Base-by-base conservation (phyloP, 768 basidiomycete species). In the Tricholoma furcatifolium region DNA sequence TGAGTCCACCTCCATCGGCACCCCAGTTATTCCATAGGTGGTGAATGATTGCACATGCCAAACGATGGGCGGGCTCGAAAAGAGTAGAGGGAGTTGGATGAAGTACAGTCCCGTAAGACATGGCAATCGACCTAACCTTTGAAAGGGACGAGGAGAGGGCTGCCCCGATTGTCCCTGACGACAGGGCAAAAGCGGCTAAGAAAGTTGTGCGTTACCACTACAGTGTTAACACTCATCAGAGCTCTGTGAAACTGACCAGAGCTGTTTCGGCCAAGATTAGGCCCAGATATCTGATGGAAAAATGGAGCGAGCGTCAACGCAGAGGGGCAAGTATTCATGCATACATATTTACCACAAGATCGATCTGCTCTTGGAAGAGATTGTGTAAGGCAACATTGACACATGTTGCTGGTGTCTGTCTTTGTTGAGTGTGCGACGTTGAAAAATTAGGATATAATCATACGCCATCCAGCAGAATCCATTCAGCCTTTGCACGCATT, bases 91-190 rank as follows among this genome's bases (percentile, higher is more conserved):
- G 85, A 5, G 86, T 85, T 1, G 90, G 88, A 62, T 83, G 78
- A 41, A 78, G 65, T 47, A 95, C 82, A 14, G 79, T 89, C 32
- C 93, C 93, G 65, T 97, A 96, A 0, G 92, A 95, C 34, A 98
- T 63, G 1, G 95, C 94, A 53, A 97, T 88, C 38, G 91, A 82
- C 35, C 91, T 87, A 24, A 74, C 76, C 52, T 75, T 76, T 21
- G 87, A 85, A 40, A 93, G 76, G 20, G 82, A 82, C 18, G 87
- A 85, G 23, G 89, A 89, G 67, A 98, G 74, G 14, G 95, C 89
- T 2, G 93, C 94, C 35, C 95, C 95, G 56, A 98, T 77, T 2
- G 95, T 98, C 2, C 95, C 95, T 24, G 91, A 94, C 1, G 93
- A 93, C 39, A 98, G 77, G 2, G 88, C 79, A 66, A 94, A 93